Conservation (phyloP, 305 asterid genomes). For the Euphrasia arctica region DNA sequence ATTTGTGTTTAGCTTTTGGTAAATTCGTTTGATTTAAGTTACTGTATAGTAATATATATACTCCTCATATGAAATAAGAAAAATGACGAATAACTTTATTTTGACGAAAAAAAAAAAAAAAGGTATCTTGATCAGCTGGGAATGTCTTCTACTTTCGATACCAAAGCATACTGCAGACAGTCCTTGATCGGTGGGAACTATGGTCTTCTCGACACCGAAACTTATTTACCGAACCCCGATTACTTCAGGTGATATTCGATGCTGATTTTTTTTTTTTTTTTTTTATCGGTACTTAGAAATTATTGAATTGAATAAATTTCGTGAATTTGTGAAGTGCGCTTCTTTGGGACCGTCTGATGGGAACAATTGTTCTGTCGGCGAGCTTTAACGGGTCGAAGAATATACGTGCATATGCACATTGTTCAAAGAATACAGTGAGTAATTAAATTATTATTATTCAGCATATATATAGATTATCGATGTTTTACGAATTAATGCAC, state of each 20-base stretch:
- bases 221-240: conserved; percentile 79
- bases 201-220: conserved; percentile 68
- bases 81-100: too few relatives aligned
- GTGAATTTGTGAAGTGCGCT: conserved; percentile 56
- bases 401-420: conserved; percentile 75
- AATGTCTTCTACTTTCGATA: conserved; percentile 62
- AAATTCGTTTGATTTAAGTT: conserved; percentile 19
- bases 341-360: conserved; percentile 94
- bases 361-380: conserved; percentile 58
- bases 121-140: conserved; percentile 96
- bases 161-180: conserved; percentile 87
- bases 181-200: conserved; percentile 87
- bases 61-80: too few relatives aligned
- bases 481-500: background rate
- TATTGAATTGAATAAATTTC: background rate
- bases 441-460: background rate
- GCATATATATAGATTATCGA: background rate
- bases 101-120: background rate
- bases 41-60: too few relatives aligned
- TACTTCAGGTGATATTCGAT: conserved; percentile 52
- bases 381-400: conserved; percentile 48
- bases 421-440: conserved; percentile 73
- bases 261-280: background rate
- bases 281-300: too few relatives aligned
- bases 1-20: conserved; percentile 81